phyloP scores from a whole-genome alignment of 1,284 basidiomycete species.

The Calocybe gambosa region DNA sequence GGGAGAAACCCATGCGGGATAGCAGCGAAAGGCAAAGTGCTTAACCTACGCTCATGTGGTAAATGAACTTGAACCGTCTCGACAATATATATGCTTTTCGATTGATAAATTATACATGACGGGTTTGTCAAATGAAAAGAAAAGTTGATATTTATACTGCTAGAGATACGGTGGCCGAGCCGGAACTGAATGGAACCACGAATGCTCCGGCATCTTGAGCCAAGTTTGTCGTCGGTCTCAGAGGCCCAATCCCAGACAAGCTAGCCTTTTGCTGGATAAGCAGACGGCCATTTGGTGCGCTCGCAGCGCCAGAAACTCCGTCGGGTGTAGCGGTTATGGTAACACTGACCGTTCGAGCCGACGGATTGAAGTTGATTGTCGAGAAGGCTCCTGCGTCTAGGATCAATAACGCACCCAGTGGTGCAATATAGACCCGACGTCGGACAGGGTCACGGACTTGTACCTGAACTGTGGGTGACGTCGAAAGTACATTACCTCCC shows the following conservation, averaged over 20 bases:
- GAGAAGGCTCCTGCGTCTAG: conserved; percentile 55
- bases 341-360: conserved; percentile 31
- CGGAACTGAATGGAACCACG: conserved; percentile 37
- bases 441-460: conserved; percentile 43
- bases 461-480: conserved; percentile 36
- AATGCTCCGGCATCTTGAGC: conserved; percentile 43
- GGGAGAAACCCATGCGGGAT: conserved; percentile 19
- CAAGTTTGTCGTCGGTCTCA: conserved; percentile 35
- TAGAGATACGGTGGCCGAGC: conserved; percentile 31
- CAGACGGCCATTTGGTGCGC: conserved; percentile 41
- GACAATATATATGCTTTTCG: conserved; percentile 7
- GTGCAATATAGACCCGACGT: conserved; percentile 46
- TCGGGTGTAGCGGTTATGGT: conserved; percentile 35
- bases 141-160: conserved; percentile 9
- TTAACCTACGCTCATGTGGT: not conserved
- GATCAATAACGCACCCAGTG: conserved; percentile 40
- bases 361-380: conserved; percentile 36
- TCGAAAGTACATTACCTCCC: conserved; percentile 42
- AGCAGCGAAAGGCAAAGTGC: conserved; percentile 12
- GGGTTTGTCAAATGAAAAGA: too few species aligned
- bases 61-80: not conserved
- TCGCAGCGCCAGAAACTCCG: conserved; percentile 36
- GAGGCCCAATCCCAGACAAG: conserved; percentile 30
- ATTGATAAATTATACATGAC: not conserved
- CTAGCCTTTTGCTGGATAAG: conserved; percentile 40